phyloP scores from a whole-genome alignment of 139 green algal species.

The Axilococcus clingmanii region DNA sequence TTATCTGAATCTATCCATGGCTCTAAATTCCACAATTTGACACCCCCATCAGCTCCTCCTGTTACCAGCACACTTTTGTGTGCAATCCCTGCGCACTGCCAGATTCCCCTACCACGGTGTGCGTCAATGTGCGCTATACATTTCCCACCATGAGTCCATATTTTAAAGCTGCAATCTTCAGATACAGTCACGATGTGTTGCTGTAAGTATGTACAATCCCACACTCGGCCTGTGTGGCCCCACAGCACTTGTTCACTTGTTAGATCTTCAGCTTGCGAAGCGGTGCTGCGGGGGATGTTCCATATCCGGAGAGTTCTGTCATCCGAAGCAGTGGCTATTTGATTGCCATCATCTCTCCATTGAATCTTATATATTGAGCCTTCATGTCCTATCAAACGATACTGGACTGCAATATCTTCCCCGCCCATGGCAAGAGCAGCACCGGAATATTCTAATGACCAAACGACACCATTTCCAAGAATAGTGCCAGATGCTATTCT shows the following conservation, averaged over 20 bases:
- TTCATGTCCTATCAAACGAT: slow-evolving; percentile 29
- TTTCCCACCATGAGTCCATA: not conserved
- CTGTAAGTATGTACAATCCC: slow-evolving; percentile 13
- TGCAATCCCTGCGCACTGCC: slow-evolving; percentile 8
- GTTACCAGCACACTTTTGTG: slow-evolving; percentile 12
- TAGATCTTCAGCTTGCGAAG: not conserved
- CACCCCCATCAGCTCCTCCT: slow-evolving; percentile 24
- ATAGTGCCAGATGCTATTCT: slow-evolving; percentile 32
- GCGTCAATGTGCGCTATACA: slow-evolving; percentile 13
- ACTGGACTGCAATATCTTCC: slow-evolving; percentile 2
- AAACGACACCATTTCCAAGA: slow-evolving; percentile 35
- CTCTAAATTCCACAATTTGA: slow-evolving; percentile 28
- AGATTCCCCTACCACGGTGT: slow-evolving; percentile 26
- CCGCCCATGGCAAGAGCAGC: not conserved
- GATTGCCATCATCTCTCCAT: slow-evolving; percentile 19
- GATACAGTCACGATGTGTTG: slow-evolving; percentile 14
- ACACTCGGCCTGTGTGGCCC: slow-evolving; percentile 27
- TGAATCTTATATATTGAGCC: slow-evolving; percentile 46
- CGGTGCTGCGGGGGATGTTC: slow-evolving; percentile 2
- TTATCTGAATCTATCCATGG: slow-evolving; percentile 15
- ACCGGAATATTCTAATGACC: not conserved
- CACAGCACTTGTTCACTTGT: slow-evolving; percentile 5
- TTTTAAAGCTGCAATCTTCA: slow-evolving; percentile 32
- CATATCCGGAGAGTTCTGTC: slow-evolving; percentile 38
- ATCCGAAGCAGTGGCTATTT: slow-evolving; percentile 34